phyloP scores from a whole-genome alignment of 108 stramenopile genomes.

The Nitzschia sp. region DNA sequence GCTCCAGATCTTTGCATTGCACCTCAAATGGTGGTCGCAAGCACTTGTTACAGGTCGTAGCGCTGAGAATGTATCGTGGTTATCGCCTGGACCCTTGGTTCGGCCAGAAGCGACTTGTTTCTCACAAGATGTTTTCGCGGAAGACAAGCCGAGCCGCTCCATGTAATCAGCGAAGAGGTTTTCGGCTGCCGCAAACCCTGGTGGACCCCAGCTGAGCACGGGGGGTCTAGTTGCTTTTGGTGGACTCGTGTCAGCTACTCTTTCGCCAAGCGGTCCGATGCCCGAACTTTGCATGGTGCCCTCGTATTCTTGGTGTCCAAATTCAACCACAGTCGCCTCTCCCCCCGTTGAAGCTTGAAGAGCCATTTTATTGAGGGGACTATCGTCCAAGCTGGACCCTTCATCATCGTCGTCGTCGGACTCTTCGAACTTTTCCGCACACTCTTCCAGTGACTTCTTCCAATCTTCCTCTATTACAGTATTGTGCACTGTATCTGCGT shows the following conservation, averaged over 20 bases:
- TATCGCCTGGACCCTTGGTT: too few relatives aligned
- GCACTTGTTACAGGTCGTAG: too few relatives aligned
- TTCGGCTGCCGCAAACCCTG: background rate
- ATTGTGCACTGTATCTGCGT: background rate
- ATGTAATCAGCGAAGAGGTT: background rate
- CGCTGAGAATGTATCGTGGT: too few relatives aligned
- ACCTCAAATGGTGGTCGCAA: too few relatives aligned
- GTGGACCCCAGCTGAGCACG: background rate
- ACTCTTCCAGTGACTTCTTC: conserved; percentile 5
- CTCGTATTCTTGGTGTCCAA: background rate
- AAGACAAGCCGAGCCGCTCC: background rate
- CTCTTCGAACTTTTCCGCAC: background rate
- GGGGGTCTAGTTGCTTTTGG: background rate
- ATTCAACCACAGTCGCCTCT: background rate
- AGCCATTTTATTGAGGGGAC: background rate
- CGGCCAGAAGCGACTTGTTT: too few relatives aligned
- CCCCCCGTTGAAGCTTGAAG: too few relatives aligned
- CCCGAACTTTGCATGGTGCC: too few relatives aligned
- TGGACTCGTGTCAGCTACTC: background rate
- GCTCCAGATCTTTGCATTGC: too few relatives aligned
- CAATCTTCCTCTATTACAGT: background rate
- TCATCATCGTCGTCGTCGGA: conserved; percentile 12
- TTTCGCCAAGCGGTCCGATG: background rate
- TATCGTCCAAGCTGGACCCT: background rate
- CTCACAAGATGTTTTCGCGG: too few relatives aligned